A percentile compares a stretch with the other conserved stretches of the same genome.
Evolutionary conservation across 2,329 filamentous ascomycete genomes (phyloP).

Genomic region (Monosporascus cannonballus): DNA sequence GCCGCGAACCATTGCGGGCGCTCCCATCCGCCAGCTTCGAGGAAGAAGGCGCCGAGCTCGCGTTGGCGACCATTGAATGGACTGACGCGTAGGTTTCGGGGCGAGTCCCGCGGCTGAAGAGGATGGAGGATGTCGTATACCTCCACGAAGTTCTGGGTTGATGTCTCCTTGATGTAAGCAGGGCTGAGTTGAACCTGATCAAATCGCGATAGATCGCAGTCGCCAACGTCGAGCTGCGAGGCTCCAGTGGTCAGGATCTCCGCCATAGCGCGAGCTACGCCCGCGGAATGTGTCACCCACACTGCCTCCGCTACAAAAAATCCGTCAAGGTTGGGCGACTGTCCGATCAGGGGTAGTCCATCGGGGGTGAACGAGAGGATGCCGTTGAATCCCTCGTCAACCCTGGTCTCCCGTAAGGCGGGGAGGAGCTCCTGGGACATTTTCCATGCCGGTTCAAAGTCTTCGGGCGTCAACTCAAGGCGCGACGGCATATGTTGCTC

Average conservation of each 20-base stretch:
- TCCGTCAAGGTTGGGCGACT: slow-evolving; percentile 50
- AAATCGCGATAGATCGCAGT: slow-evolving; percentile 55
- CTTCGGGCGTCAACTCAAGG: slow-evolving; percentile 50
- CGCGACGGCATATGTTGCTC: slow-evolving; percentile 60
- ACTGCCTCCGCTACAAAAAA: slow-evolving; percentile 62
- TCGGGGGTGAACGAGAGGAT: slow-evolving; percentile 63
- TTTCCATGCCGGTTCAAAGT: slow-evolving; percentile 56
- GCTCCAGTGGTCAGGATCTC: slow-evolving; percentile 50
- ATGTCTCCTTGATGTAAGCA: slow-evolving; percentile 52
- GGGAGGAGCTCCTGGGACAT: slow-evolving; percentile 49
- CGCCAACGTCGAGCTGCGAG: slow-evolving; percentile 49
- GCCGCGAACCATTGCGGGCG: slow-evolving; percentile 56
- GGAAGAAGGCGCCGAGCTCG: slow-evolving; percentile 52
- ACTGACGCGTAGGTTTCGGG: slow-evolving; percentile 51
- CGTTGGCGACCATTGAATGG: slow-evolving; percentile 50
- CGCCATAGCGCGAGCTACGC: slow-evolving; percentile 54
- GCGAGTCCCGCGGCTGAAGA: slow-evolving; percentile 49
- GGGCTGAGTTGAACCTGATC: slow-evolving; percentile 53
- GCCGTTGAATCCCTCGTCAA: slow-evolving; percentile 58
- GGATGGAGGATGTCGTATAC: slow-evolving; percentile 61
- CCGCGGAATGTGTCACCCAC: slow-evolving; percentile 61
- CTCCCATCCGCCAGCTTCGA: slow-evolving; percentile 57
- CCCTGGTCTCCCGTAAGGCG: slow-evolving; percentile 39
- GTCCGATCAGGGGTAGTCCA: slow-evolving; percentile 53
- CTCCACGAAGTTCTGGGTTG: slow-evolving; percentile 55